Conservation (phyloP, 108 stramenopile species). For the Ochromonas danica region DNA sequence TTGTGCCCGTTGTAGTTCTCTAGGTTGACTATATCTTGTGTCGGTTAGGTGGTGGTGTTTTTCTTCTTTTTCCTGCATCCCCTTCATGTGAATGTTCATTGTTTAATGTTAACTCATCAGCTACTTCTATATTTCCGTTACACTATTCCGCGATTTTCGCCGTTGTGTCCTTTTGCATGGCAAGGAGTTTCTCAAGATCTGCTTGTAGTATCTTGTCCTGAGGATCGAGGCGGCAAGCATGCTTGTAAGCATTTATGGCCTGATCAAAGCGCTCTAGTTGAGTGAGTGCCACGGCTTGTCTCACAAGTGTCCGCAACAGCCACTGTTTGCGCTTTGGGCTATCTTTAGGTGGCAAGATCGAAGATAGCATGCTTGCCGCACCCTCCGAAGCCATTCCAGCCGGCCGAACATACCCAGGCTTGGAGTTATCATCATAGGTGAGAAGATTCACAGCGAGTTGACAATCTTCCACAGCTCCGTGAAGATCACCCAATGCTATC, state of each 20-base stretch:
- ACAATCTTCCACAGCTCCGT: constrained; percentile 51
- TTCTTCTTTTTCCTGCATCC: no score
- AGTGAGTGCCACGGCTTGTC: constrained; percentile 33
- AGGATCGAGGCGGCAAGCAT: constrained; percentile 18
- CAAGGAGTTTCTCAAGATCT: constrained; percentile 8
- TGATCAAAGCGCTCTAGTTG: constrained; percentile 13
- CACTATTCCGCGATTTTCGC: no score
- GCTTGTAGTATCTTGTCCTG: background rate
- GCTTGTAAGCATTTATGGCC: background rate
- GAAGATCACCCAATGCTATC: constrained; percentile 41
- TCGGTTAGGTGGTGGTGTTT: no score
- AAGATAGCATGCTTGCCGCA: background rate
- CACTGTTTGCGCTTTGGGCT: constrained; percentile 41
- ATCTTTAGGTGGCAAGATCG: constrained; percentile 45
- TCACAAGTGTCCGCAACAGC: constrained; percentile 41
- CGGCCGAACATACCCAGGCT: background rate
- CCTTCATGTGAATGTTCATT: no score
- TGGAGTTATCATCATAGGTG: background rate
- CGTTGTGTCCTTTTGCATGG: no score
- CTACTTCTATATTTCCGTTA: no score
- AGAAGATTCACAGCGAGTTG: constrained; percentile 45
- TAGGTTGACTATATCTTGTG: no score
- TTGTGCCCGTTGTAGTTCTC: no score
- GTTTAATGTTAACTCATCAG: no score
- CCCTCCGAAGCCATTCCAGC: background rate